phyloP scores from a whole-genome alignment of 352 stramenopile genomes.

The Phytopythium helicoides region DNA sequence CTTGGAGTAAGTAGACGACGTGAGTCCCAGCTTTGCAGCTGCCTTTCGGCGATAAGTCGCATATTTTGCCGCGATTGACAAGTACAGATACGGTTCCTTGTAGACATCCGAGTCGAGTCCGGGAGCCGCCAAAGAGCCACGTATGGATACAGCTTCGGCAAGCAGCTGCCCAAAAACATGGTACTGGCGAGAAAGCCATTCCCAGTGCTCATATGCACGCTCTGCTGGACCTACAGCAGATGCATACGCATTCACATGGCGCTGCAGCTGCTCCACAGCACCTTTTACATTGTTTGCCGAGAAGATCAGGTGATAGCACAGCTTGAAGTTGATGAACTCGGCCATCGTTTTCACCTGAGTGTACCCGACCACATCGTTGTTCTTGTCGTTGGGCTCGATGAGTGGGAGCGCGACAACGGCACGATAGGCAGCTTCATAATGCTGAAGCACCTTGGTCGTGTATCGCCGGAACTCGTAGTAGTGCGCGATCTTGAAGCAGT shows the following conservation, averaged over 20 bases:
- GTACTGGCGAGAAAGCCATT: slow-evolving; percentile 84
- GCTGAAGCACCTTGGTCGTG: slow-evolving; percentile 81
- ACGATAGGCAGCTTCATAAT: slow-evolving; percentile 83
- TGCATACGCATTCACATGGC: slow-evolving; percentile 71
- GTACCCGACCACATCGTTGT: slow-evolving; percentile 32
- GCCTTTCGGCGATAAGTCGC: slow-evolving; percentile 71
- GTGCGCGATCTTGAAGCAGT: slow-evolving; percentile 88
- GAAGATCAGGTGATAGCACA: slow-evolving; percentile 88
- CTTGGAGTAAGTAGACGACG: slow-evolving; percentile 12
- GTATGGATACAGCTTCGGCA: slow-evolving; percentile 66
- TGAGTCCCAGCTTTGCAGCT: slow-evolving; percentile 53
- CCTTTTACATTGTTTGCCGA: slow-evolving; percentile 81
- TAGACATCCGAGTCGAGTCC: slow-evolving; percentile 79
- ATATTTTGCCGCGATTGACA: slow-evolving; percentile 82
- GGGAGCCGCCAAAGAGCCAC: slow-evolving; percentile 41
- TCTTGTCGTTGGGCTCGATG: slow-evolving; percentile 21
- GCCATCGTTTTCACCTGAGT: slow-evolving; percentile 80
- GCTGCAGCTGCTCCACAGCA: slow-evolving; percentile 82
- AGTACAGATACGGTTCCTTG: slow-evolving; percentile 89
- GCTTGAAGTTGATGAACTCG: slow-evolving; percentile 87
- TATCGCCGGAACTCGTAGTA: slow-evolving; percentile 88
- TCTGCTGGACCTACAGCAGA: slow-evolving; percentile 49
- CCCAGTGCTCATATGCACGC: slow-evolving; percentile 79
- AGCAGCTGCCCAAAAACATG: slow-evolving; percentile 87
- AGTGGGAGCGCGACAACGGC: slow-evolving; percentile 56